Conservation (phyloP, 257 asterid species). For the Buddleja alternifolia region DNA sequence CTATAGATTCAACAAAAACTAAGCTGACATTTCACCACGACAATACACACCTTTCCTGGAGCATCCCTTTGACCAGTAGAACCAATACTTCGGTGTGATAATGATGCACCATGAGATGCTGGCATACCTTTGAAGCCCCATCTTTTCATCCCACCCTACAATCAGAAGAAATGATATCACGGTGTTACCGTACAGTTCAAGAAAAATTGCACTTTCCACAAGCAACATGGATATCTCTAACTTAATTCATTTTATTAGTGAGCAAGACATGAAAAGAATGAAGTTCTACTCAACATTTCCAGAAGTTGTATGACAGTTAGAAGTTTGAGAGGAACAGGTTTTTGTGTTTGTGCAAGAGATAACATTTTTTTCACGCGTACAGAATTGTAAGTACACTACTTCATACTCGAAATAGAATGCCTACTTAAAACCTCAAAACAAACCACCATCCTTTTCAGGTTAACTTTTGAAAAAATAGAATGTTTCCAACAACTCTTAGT, state of each 20-base stretch:
- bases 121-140: slow-evolving; percentile 75
- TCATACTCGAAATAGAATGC: not conserved
- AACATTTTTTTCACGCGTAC: not conserved
- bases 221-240: slow-evolving; percentile 17
- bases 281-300: slow-evolving; percentile 13
- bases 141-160: slow-evolving; percentile 93
- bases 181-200: slow-evolving; percentile 9
- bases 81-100: slow-evolving; percentile 81
- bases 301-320: not conserved
- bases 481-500: not conserved
- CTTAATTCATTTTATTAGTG: not conserved
- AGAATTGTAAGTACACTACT: not conserved
- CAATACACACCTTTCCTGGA: slow-evolving; percentile 78
- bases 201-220: not conserved
- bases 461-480: not conserved
- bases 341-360: not conserved
- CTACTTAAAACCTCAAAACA: not conserved
- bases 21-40: too few species aligned
- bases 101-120: slow-evolving; percentile 88
- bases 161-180: slow-evolving; percentile 17
- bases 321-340: not conserved
- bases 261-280: too few species aligned
- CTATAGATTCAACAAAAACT: not conserved
- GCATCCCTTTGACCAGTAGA: slow-evolving; percentile 96
- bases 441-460: not conserved